Evolutionary conservation across 2,329 filamentous ascomycete genomes (phyloP).

Genomic region (Ascochyta clinopodiicola): DNA sequence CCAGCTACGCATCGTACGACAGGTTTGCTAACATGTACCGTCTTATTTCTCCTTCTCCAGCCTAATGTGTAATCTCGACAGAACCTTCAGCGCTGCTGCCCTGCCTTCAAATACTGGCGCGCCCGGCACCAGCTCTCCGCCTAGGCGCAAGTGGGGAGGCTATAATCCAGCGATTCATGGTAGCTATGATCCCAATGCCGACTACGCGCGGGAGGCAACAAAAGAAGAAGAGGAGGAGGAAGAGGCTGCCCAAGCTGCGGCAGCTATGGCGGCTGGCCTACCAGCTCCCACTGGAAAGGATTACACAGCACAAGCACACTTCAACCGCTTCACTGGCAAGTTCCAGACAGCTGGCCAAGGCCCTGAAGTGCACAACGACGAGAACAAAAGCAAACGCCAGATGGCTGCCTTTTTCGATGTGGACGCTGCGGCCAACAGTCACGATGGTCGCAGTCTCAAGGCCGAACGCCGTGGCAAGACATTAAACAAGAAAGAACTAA

Average conservation of each 20-base stretch:
- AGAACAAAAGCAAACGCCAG: conserved; percentile 85
- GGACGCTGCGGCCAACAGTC: conserved; percentile 87
- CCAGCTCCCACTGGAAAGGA: conserved; percentile 42
- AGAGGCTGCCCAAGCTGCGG: conserved; percentile 32
- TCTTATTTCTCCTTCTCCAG: conserved; percentile 34
- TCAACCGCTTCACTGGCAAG: conserved; percentile 88
- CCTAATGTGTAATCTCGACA: conserved; percentile 41
- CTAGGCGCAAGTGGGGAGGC: conserved; percentile 64
- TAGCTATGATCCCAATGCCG: conserved; percentile 94
- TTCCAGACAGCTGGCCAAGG: conserved; percentile 74
- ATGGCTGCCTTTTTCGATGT: conserved; percentile 97
- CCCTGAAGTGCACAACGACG: conserved; percentile 81
- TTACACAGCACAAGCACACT: conserved; percentile 75
- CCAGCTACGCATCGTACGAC: conserved; percentile 40
- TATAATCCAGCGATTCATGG: conserved; percentile 98
- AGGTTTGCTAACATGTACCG: conserved; percentile 46
- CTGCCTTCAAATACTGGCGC: conserved; percentile 37
- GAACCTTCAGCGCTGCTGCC: conserved; percentile 37
- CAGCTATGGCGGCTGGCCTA: conserved; percentile 35
- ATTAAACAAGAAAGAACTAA: conserved; percentile 82
- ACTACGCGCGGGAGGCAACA: conserved; percentile 71
- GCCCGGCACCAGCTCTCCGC: conserved; percentile 43
- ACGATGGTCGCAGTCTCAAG: conserved; percentile 88
- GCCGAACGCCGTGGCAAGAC: conserved; percentile 88
- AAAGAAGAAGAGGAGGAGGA: conserved; percentile 48